phyloP scores from a whole-genome alignment of 2,329 filamentous ascomycete species.

The Lasiodiplodia citricola region DNA sequence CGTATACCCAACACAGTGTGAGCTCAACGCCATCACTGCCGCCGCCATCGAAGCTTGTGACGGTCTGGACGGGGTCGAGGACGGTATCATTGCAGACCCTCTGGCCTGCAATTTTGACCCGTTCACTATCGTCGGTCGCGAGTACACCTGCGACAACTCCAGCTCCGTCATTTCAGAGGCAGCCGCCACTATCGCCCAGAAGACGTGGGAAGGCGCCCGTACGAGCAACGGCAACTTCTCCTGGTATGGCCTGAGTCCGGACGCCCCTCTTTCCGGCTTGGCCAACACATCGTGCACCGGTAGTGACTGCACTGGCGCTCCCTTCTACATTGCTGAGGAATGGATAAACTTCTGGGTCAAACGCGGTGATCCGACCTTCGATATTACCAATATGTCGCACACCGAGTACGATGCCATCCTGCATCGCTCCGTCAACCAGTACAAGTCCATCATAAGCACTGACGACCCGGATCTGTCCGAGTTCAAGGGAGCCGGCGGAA shows the following conservation, averaged over 20 bases:
- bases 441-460: slow-evolving; percentile 44
- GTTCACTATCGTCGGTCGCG: slow-evolving; percentile 34
- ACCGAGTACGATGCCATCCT: slow-evolving; percentile 35
- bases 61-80: slow-evolving; percentile 29
- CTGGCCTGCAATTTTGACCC: slow-evolving; percentile 1
- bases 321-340: slow-evolving; percentile 26
- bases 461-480: slow-evolving; percentile 44
- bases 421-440: slow-evolving; percentile 36
- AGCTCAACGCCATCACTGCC: slow-evolving; percentile 27
- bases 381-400: slow-evolving; percentile 36
- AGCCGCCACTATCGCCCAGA: slow-evolving; percentile 38
- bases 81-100: slow-evolving; percentile 4
- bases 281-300: slow-evolving; percentile 27
- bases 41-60: slow-evolving; percentile 27
- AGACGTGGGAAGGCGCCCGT: slow-evolving; percentile 39
- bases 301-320: slow-evolving; percentile 28
- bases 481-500: slow-evolving; percentile 46
- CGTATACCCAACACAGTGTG: slow-evolving; percentile 32
- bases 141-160: slow-evolving; percentile 33
- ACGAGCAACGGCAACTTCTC: slow-evolving; percentile 31
- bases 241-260: slow-evolving; percentile 44
- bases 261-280: slow-evolving; percentile 36
- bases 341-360: slow-evolving; percentile 31
- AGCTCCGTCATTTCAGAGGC: slow-evolving; percentile 34
- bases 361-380: slow-evolving; percentile 25